These are phyloP conservation scores for Immersiella caudata DNA, from an alignment of 495 filamentous ascomycete species.

Conservation along the genomic window DNA sequence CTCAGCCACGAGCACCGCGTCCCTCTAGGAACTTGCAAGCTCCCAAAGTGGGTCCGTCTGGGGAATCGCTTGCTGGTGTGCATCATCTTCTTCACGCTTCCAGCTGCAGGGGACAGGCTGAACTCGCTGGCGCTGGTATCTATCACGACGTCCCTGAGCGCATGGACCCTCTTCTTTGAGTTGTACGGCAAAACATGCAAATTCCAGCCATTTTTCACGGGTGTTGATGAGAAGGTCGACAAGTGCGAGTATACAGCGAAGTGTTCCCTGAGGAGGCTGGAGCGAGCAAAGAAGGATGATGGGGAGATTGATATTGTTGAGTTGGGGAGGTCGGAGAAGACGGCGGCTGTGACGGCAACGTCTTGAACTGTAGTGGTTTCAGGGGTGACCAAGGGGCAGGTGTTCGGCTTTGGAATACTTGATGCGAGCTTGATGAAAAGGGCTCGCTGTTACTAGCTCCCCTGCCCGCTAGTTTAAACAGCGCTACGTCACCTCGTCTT, in stretches of 20 bases:
- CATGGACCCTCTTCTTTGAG: slow-evolving; percentile 53
- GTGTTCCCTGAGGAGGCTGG: slow-evolving; percentile 40
- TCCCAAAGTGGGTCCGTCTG: slow-evolving; percentile 52
- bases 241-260: slow-evolving; percentile 38
- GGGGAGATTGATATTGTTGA: slow-evolving; percentile 42
- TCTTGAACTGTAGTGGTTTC: too few species aligned
- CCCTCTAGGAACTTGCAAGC: slow-evolving; percentile 39
- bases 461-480: too few species aligned
- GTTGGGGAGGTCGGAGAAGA: slow-evolving; percentile 37
- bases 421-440: too few species aligned
- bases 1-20: slow-evolving; percentile 34
- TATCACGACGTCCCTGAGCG: slow-evolving; percentile 50
- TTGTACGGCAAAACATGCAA: slow-evolving; percentile 52
- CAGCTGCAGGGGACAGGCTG: slow-evolving; percentile 44
- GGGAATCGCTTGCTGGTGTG: slow-evolving; percentile 51
- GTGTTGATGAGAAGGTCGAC: slow-evolving; percentile 13
- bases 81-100: slow-evolving; percentile 52
- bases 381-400: too few species aligned
- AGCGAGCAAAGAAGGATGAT: slow-evolving; percentile 34
- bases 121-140: slow-evolving; percentile 54
- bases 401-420: too few species aligned
- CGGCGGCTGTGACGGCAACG: slow-evolving; percentile 14
- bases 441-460: too few species aligned
- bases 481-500: too few species aligned
- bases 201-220: slow-evolving; percentile 44